Percentiles rank a stretch among this genome's conserved stretches.
These are phyloP conservation scores for Murraya paniculata DNA, from an alignment of 345 rosid genomes.

Conservation along the genomic window DNA sequence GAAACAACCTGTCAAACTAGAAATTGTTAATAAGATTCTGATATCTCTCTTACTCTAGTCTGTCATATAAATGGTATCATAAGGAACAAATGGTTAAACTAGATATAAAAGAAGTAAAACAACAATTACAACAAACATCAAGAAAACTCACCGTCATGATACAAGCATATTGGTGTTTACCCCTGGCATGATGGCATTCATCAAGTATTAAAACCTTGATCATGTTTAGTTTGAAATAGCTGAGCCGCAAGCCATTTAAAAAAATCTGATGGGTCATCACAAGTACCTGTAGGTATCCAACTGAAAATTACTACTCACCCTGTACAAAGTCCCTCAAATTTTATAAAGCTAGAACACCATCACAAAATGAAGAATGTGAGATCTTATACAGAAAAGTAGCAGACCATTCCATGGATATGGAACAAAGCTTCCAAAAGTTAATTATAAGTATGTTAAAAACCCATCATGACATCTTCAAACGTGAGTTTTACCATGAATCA, in stretches of 20 bases:
- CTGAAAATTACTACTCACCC: not conserved
- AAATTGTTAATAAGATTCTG: not conserved
- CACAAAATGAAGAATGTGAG: not conserved
- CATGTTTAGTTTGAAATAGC: slow-evolving; percentile 49
- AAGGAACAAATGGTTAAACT: not conserved
- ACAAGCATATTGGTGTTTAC: slow-evolving; percentile 69
- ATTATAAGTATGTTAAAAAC: not conserved
- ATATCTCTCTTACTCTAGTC: not conserved
- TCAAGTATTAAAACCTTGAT: slow-evolving; percentile 81
- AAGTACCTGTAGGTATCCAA: slow-evolving; percentile 54
- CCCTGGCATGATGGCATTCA: slow-evolving; percentile 90
- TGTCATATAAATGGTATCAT: not conserved
- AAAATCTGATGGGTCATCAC: slow-evolving; percentile 94
- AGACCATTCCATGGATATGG: not conserved
- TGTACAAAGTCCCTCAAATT: not conserved
- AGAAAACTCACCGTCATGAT: slow-evolving; percentile 71
- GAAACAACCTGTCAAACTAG: not conserved
- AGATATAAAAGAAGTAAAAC: not conserved
- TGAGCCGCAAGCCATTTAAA: slow-evolving; percentile 63
- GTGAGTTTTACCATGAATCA: not conserved
- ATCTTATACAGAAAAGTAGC: not conserved
- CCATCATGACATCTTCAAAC: not conserved
- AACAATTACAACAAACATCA: not conserved
- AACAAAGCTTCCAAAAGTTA: not conserved
- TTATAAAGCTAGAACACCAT: not conserved